Percentiles rank a stretch among this genome's conserved stretches.
Evolutionary conservation across 805 yeast genomes (phyloP).

Genomic region (Komagataella pastoris): DNA sequence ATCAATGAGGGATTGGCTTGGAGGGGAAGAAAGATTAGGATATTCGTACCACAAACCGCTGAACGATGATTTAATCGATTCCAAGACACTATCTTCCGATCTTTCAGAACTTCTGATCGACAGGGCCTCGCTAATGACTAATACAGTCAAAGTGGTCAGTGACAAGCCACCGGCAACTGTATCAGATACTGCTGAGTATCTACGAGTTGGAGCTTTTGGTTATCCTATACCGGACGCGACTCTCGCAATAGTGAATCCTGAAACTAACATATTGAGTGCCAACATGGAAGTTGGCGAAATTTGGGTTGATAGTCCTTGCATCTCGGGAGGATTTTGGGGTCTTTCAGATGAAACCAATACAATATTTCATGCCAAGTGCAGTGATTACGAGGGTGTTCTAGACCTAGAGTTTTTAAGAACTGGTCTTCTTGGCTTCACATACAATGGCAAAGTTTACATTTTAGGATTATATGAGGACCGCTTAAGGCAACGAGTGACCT

Average conservation of each 20-base stretch:
- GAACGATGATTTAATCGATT: conserved; percentile 21
- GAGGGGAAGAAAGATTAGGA: conserved; percentile 51
- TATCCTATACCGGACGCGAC: conserved; percentile 92
- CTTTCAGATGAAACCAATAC: conserved; percentile 50
- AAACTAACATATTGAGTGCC: conserved; percentile 60
- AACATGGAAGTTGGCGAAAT: conserved; percentile 85
- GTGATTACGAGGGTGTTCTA: conserved; percentile 54
- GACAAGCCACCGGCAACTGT: conserved; percentile 36
- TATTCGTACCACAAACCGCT: conserved; percentile 23
- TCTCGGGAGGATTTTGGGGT: conserved; percentile 86
- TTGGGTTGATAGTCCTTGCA: conserved; percentile 91
- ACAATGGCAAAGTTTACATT: conserved; percentile 77
- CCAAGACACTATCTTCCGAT: conserved; percentile 8
- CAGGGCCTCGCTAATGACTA: conserved; percentile 58
- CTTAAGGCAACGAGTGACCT: conserved; percentile 60
- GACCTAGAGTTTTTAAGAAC: conserved; percentile 81
- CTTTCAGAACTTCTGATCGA: conserved; percentile 61
- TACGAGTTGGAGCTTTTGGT: conserved; percentile 86
- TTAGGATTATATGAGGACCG: conserved; percentile 88
- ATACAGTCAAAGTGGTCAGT: conserved; percentile 54
- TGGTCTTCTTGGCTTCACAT: conserved; percentile 80
- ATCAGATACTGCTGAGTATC: conserved; percentile 27
- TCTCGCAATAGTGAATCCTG: conserved; percentile 89
- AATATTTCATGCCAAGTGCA: conserved; percentile 73
- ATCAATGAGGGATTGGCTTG: conserved; percentile 85